phyloP scores from a whole-genome alignment of 805 yeast genomes.

The Yarrowia hollandica region DNA sequence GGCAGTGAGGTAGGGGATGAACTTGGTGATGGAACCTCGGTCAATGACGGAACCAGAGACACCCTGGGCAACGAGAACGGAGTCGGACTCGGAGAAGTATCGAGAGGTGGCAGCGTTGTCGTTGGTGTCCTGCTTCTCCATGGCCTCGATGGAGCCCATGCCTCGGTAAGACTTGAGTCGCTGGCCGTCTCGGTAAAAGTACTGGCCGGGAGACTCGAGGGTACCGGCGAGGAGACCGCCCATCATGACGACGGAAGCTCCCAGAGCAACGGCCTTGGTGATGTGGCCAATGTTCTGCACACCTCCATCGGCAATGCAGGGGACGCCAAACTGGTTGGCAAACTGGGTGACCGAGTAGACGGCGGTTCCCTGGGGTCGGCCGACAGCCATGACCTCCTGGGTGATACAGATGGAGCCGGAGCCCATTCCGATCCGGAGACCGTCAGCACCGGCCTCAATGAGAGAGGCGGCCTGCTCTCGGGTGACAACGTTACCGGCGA shows the following conservation, averaged over 20 bases:
- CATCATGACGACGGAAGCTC: conserved; percentile 98
- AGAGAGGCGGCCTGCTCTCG: conserved; percentile 98
- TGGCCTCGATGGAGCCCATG: conserved; percentile 99
- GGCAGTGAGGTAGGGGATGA: conserved; percentile 87
- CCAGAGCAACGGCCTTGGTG: conserved; percentile 92
- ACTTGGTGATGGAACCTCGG: conserved; percentile 92
- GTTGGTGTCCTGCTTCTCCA: conserved; percentile 82
- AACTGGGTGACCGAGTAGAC: conserved; percentile 92
- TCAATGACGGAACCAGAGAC: conserved; percentile 96
- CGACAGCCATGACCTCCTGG: conserved; percentile 99
- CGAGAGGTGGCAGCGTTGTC: conserved; percentile 98
- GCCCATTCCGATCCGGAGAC: conserved; percentile 99
- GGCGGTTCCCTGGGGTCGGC: conserved; percentile 99
- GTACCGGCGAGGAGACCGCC: conserved; percentile 99
- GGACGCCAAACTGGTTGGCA: conserved; percentile 93
- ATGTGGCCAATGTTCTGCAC: conserved; percentile 98
- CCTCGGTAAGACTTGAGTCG: conserved; percentile 97
- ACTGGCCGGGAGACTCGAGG: conserved; percentile 96
- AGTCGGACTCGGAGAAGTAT: conserved; percentile 94
- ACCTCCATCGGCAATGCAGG: conserved; percentile 99
- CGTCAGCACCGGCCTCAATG: conserved; percentile 96
- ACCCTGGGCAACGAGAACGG: conserved; percentile 98
- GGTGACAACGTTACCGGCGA: conserved; percentile 98
- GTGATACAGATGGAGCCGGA: conserved; percentile 99
- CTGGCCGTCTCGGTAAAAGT: conserved; percentile 96